Base-by-base conservation (phyloP, 495 filamentous ascomycete species). In the Penicillium alfredii region DNA sequence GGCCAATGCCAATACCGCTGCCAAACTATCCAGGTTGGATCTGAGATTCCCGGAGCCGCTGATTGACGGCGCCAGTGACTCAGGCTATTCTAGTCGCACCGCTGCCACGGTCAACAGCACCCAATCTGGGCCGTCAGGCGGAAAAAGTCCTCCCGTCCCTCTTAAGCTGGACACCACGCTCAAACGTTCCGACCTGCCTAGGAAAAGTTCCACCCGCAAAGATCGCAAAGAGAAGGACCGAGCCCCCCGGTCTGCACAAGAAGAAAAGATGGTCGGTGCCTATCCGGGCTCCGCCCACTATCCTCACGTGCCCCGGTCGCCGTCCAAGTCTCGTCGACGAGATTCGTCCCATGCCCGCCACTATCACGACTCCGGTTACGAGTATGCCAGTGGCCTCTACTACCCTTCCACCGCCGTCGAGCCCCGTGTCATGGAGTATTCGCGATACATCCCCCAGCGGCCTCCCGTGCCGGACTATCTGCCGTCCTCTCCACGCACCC, bases 81-180 rank as follows among this genome's bases (percentile, higher is more conserved):
- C 76, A 26, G 78, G 76, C 36, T 80, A 80, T 66, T 81, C 76
- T 43, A 79, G 70, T 68, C 77, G 72, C 58, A 80, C 73, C 42
- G 63, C 66, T 40, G 72, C 74, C 47, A 76, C 76, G 17, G 61
- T 60, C 43, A 65, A 63, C 53, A 74, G 68, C 58, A 68, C 71
- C 61, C 68, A 73, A 63, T 74, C 74, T 42, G 68, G 57, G 19
- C 62, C 67, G 40, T 65, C 61, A 43, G 70, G 63, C 56, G 60
- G 58, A 44, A 64, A 60, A 46, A 68, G 52, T 22, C 47, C 46
- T 36, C 59, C 63, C 27, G 41, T 45, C 29, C 55, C 62, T 60
- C 60, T 60, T 60, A 72, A 60, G 41, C 38, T 65, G 33, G 53
- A 63, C 49, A 58, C 58, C 14, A 33, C 53, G 40, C 51, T 53